Conservation (phyloP, 139 green algal species). For the Closterium sp. region DNA sequence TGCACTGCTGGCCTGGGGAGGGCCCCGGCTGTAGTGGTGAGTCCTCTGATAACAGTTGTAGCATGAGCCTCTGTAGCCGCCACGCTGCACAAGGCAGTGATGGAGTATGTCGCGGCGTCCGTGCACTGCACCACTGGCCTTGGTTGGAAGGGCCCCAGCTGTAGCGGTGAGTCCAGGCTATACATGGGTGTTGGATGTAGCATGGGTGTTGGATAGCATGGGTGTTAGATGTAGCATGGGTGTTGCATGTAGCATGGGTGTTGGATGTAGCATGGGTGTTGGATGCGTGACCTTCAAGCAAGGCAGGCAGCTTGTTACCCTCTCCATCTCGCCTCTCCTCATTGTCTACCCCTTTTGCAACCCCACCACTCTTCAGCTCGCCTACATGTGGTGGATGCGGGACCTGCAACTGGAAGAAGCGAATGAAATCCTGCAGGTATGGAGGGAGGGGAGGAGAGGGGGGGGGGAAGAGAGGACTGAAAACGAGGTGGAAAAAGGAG, state of each 20-base stretch:
- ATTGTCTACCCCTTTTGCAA: neutral
- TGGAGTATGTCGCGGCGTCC: conserved; percentile 64
- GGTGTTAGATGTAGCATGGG: no score
- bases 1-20: conserved; percentile 92
- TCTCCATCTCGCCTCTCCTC: neutral
- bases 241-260: no score
- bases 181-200: no score
- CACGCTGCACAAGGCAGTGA: conserved; percentile 23
- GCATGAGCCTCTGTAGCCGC: neutral
- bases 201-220: no score
- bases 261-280: no score
- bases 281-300: neutral
- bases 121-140: conserved; percentile 95
- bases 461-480: neutral
- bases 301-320: neutral
- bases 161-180: conserved; percentile 61
- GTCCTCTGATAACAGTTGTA: neutral
- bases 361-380: conserved; percentile 15
- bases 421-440: conserved; percentile 44
- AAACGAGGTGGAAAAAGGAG: neutral
- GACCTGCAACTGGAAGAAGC: conserved; percentile 32
- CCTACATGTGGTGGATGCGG: conserved; percentile 49
- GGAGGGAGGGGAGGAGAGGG: neutral
- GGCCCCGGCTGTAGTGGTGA: conserved; percentile 75
- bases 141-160: conserved; percentile 83